Percentiles rank a stretch among this genome's conserved stretches.
phyloP scores from a whole-genome alignment of 139 green algal species.

The Zygnema circumcarinatum region DNA sequence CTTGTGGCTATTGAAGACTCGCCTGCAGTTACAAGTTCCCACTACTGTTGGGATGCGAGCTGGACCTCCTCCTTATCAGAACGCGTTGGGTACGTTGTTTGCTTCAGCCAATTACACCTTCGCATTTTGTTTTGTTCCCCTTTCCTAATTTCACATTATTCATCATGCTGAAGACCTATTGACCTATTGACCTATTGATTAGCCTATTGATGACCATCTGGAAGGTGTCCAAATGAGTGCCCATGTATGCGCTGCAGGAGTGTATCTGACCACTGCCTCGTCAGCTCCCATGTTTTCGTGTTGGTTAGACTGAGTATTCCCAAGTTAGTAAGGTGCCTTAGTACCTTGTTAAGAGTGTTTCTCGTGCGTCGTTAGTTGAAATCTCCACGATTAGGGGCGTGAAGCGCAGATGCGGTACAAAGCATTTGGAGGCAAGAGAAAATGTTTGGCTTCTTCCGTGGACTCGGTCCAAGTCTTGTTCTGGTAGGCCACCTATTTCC shows the following conservation, averaged over 20 bases:
- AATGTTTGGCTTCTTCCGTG: constrained; percentile 85
- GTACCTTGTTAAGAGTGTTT: too few species aligned
- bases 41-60: neutral
- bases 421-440: constrained; percentile 73
- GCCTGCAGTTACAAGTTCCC: constrained; percentile 33
- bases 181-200: neutral
- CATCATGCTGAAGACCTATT: too few species aligned
- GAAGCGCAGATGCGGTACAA: constrained; percentile 21
- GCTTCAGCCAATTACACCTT: neutral
- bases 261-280: neutral
- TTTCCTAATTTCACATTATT: neutral
- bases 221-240: neutral
- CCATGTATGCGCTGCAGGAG: neutral
- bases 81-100: constrained; percentile 12
- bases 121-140: neutral
- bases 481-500: constrained; percentile 68
- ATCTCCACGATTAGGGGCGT: neutral
- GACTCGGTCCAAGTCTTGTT: constrained; percentile 84
- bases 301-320: neutral
- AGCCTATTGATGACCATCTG: neutral
- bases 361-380: neutral
- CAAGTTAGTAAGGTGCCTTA: too few species aligned
- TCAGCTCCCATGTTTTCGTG: neutral
- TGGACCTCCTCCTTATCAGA: neutral
- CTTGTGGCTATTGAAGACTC: constrained; percentile 57